phyloP scores from a whole-genome alignment of 2,329 filamentous ascomycete species.

The Aphanoascus verrucosus region DNA sequence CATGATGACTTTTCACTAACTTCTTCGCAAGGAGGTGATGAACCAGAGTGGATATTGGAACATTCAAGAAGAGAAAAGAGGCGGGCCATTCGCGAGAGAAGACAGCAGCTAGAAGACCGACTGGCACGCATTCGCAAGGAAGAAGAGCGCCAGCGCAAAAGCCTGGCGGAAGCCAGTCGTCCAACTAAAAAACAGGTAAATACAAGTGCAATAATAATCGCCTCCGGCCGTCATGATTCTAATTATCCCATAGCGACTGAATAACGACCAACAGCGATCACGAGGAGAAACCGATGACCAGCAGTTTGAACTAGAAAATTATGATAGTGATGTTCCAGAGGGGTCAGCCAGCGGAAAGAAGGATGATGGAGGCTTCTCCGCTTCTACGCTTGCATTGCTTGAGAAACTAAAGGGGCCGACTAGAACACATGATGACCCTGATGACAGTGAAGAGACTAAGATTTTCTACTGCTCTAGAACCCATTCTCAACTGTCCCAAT shows the following conservation, averaged over 20 bases:
- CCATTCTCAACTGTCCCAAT: constrained; percentile 83
- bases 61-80: constrained; percentile 60
- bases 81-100: constrained; percentile 53
- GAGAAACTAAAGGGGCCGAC: constrained; percentile 48
- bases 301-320: constrained; percentile 62
- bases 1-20: background rate
- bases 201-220: background rate
- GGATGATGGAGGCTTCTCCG: constrained; percentile 48
- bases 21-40: constrained; percentile 41
- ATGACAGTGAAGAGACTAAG: constrained; percentile 57
- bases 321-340: constrained; percentile 52
- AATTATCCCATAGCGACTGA: constrained; percentile 6
- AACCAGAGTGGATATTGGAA: constrained; percentile 76
- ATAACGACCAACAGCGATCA: background rate
- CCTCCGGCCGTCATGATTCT: background rate
- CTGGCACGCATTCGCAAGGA: constrained; percentile 53
- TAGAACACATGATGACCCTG: constrained; percentile 34
- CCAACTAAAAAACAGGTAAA: constrained; percentile 38
- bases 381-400: constrained; percentile 64
- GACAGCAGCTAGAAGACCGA: constrained; percentile 63
- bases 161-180: constrained; percentile 39
- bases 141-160: constrained; percentile 50
- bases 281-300: constrained; percentile 9
- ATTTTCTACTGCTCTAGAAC: constrained; percentile 90
- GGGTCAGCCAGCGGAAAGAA: constrained; percentile 21